Evolutionary conservation across 1,284 basidiomycete species (phyloP).

Genomic region (Xerocomus tenax): DNA sequence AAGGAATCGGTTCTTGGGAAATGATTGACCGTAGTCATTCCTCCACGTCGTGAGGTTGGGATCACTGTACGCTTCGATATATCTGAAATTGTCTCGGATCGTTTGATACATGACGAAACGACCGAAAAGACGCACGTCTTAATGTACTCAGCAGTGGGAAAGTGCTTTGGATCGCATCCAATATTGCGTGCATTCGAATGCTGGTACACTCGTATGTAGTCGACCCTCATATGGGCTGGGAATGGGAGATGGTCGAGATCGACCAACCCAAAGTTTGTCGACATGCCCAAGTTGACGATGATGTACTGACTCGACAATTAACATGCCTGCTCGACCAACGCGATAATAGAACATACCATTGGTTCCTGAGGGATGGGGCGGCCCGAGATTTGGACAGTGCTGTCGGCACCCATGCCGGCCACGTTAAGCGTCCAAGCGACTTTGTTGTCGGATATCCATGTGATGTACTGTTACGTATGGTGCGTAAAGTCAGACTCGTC

Average conservation of each 20-base stretch:
- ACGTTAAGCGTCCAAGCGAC: slow-evolving; percentile 60
- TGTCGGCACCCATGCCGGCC: slow-evolving; percentile 55
- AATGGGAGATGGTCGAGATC: slow-evolving; percentile 51
- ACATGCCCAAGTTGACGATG: slow-evolving; percentile 49
- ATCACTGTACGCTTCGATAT: slow-evolving; percentile 36
- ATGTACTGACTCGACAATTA: slow-evolving; percentile 33
- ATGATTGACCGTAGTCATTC: slow-evolving; percentile 28
- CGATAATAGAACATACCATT: slow-evolving; percentile 41
- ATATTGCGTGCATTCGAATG: slow-evolving; percentile 48
- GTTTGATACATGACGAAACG: neutral
- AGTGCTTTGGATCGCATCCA: slow-evolving; percentile 62
- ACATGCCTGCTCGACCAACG: neutral
- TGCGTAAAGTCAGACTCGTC: slow-evolving; percentile 1
- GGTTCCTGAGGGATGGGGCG: slow-evolving; percentile 64
- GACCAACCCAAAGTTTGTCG: slow-evolving; percentile 47
- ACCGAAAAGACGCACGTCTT: slow-evolving; percentile 34
- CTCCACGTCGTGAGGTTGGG: slow-evolving; percentile 37
- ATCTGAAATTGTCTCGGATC: slow-evolving; percentile 19
- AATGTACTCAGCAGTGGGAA: slow-evolving; percentile 60
- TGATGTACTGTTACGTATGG: slow-evolving; percentile 45
- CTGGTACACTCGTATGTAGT: slow-evolving; percentile 68
- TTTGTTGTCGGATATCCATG: slow-evolving; percentile 55
- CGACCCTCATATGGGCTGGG: slow-evolving; percentile 56
- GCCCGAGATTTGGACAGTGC: slow-evolving; percentile 47
- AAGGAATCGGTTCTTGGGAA: slow-evolving; percentile 30